phyloP scores from a whole-genome alignment of 1,139 yeast species.

The Candida glucosophila region DNA sequence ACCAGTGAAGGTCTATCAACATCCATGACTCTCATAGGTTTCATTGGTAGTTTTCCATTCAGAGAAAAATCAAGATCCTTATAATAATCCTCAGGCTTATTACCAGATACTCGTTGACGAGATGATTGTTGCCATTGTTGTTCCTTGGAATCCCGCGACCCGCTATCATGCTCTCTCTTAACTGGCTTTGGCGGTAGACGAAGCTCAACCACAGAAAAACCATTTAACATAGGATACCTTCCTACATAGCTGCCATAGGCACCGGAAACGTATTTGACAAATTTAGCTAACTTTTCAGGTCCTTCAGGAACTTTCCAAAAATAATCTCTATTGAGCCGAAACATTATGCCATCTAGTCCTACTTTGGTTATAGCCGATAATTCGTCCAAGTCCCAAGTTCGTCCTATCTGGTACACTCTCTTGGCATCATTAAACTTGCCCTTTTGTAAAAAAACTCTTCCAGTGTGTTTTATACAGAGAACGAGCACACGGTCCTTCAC shows the following conservation, averaged over 20 bases:
- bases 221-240: conserved; percentile 49
- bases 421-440: conserved; percentile 73
- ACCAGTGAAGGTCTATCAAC: conserved; percentile 14
- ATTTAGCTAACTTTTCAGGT: conserved; percentile 49
- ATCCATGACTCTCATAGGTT: conserved; percentile 33
- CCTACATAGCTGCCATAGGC: conserved; percentile 63
- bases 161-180: conserved; percentile 1
- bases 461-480: conserved; percentile 36
- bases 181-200: conserved; percentile 25
- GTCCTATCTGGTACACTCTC: conserved; percentile 74
- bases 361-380: conserved; percentile 47
- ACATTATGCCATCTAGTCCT: conserved; percentile 48
- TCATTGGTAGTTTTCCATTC: conserved; percentile 34
- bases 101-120: conserved; percentile 2
- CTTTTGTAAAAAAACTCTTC: conserved; percentile 72
- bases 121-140: not conserved
- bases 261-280: conserved; percentile 54
- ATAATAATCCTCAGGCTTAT: conserved; percentile 13
- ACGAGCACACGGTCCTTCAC: conserved; percentile 34
- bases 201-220: conserved; percentile 27
- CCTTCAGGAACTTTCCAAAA: conserved; percentile 78
- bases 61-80: conserved; percentile 35
- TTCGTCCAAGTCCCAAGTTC: conserved; percentile 86
- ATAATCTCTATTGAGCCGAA: conserved; percentile 67
- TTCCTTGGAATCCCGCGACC: not conserved